Conservation (phyloP, 768 basidiomycete genomes). For the Hysterangium stoloniferum region DNA sequence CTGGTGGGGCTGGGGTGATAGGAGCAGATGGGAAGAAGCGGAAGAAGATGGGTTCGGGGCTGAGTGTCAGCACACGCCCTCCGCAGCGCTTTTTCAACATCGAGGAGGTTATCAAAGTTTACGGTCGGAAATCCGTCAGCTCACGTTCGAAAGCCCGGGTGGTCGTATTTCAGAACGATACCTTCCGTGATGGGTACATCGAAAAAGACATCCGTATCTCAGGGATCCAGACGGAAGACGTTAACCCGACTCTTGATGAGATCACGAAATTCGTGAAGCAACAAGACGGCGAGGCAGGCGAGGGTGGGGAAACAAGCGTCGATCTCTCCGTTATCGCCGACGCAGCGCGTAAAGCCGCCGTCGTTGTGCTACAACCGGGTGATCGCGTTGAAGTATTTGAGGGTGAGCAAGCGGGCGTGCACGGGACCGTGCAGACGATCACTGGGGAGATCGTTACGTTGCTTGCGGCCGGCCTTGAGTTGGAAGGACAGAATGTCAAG, state of each 20-base stretch:
- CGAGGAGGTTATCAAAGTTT: conserved; percentile 85
- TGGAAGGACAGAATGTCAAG: conserved; percentile 82
- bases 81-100: conserved; percentile 90
- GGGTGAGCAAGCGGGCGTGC: conserved; percentile 89
- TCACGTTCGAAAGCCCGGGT: conserved; percentile 54
- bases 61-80: conserved; percentile 59
- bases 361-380: conserved; percentile 91
- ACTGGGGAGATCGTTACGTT: conserved; percentile 81
- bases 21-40: conserved; percentile 71
- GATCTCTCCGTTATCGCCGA: conserved; percentile 90
- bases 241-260: conserved; percentile 94
- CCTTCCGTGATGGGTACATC: conserved; percentile 90
- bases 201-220: conserved; percentile 91
- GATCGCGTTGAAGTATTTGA: conserved; percentile 97
- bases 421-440: conserved; percentile 89
- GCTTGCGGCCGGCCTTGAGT: conserved; percentile 69
- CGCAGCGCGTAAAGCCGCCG: conserved; percentile 85
- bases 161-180: conserved; percentile 88
- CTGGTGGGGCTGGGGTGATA: conserved; percentile 17
- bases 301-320: conserved; percentile 58
- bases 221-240: conserved; percentile 73
- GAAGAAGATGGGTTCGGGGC: conserved; percentile 49
- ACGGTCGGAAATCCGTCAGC: conserved; percentile 68
- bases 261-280: conserved; percentile 83
- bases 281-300: conserved; percentile 62